Percentiles rank a stretch among this genome's conserved stretches.
These are phyloP conservation scores for Pseudozyma sp. DNA, from an alignment of 1,284 basidiomycete species.

Conservation along the genomic window DNA sequence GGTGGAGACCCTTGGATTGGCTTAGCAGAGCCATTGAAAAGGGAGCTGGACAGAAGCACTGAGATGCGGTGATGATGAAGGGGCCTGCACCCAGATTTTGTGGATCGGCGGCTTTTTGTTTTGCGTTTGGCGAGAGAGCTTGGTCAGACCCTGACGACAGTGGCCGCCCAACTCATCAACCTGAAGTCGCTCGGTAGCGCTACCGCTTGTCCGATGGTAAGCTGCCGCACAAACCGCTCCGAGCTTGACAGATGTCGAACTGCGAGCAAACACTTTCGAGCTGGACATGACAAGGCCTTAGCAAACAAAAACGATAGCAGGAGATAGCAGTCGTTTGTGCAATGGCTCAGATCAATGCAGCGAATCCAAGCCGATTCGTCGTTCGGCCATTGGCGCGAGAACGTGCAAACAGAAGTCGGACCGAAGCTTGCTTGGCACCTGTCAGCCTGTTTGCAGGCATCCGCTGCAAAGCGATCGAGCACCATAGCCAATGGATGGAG, in stretches of 20 bases:
- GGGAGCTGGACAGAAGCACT: background rate
- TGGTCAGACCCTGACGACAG: slow-evolving; percentile 22
- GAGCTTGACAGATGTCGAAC: background rate
- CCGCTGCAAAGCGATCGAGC: background rate
- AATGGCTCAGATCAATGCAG: background rate
- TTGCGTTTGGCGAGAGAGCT: background rate
- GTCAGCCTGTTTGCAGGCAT: no score
- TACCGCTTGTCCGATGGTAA: no score
- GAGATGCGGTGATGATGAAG: slow-evolving; percentile 1
- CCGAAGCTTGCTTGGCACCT: background rate
- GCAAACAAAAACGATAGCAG: no score
- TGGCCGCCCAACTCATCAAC: background rate
- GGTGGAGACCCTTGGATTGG: slow-evolving; percentile 7
- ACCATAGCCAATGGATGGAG: background rate
- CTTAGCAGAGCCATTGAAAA: slow-evolving; percentile 14
- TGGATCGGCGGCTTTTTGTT: slow-evolving; percentile 26
- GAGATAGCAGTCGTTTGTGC: no score
- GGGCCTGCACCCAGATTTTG: slow-evolving; percentile 24
- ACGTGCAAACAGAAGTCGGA: background rate
- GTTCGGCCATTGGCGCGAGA: background rate
- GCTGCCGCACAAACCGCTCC: no score
- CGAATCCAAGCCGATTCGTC: background rate
- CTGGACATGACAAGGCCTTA: background rate
- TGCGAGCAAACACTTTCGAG: background rate
- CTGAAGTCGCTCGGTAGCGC: no score